Conservation (phyloP, 345 rosid species). For the Draba incana region DNA sequence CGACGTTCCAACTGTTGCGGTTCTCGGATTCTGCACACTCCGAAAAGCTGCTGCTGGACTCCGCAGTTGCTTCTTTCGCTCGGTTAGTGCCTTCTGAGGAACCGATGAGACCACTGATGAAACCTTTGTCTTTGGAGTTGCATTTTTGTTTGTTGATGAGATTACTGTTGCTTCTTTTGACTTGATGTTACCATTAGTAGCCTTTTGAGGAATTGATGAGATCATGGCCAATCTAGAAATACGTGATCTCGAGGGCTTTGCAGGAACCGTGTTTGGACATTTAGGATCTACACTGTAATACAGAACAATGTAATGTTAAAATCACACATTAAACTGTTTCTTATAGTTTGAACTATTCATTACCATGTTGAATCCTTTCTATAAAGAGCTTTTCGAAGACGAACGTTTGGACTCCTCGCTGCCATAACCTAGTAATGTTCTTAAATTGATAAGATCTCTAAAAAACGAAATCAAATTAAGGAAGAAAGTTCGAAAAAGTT, state of each 20-base stretch:
- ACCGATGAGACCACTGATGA: conserved; percentile 15
- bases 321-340: conserved; percentile 3
- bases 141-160: conserved; percentile 13
- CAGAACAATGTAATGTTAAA: not conserved
- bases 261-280: conserved; percentile 85
- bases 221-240: conserved; percentile 68
- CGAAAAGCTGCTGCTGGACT: conserved; percentile 57
- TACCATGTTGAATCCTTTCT: conserved; percentile 57
- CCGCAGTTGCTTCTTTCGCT: conserved; percentile 48
- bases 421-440: conserved; percentile 76
- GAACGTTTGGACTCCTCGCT: conserved; percentile 89
- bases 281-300: conserved; percentile 47
- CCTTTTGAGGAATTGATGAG: conserved; percentile 66
- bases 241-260: conserved; percentile 72
- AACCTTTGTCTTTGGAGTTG: conserved; percentile 55
- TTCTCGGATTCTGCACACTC: conserved; percentile 67
- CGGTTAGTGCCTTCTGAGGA: conserved; percentile 57
- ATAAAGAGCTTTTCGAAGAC: conserved; percentile 62
- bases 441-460: not conserved
- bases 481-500: not conserved
- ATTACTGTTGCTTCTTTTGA: conserved; percentile 45
- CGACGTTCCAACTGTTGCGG: conserved; percentile 33
- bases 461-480: conserved; percentile 3
- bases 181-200: conserved; percentile 35
- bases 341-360: not conserved